These are phyloP conservation scores for Saitozyma podzolica DNA, from an alignment of 768 basidiomycete genomes.

Conservation along the genomic window DNA sequence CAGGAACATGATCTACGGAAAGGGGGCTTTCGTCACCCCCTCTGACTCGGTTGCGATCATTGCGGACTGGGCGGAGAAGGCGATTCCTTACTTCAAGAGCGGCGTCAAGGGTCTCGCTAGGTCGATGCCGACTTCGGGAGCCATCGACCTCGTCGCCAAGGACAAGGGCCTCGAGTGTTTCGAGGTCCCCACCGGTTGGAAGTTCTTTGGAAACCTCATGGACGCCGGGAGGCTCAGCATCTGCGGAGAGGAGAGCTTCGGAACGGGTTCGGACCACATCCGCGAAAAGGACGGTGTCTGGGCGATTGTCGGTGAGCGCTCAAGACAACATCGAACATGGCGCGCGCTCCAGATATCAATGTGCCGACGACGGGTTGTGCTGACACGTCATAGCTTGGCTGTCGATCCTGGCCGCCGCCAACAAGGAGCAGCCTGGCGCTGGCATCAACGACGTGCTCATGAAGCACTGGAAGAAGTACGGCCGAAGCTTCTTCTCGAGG, in stretches of 20 bases:
- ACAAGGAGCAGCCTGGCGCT: slow-evolving; percentile 59
- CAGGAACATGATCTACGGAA: slow-evolving; percentile 99
- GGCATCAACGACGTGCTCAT: slow-evolving; percentile 84
- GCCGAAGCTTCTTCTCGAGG: slow-evolving; percentile 94
- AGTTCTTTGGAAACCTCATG: slow-evolving; percentile 99
- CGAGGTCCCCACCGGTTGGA: slow-evolving; percentile 93
- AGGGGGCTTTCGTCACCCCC: slow-evolving; percentile 95
- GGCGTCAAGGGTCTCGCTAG: slow-evolving; percentile 95
- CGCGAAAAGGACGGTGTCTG: slow-evolving; percentile 99
- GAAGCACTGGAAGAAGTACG: slow-evolving; percentile 86
- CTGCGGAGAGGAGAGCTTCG: slow-evolving; percentile 98
- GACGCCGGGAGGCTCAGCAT: slow-evolving; percentile 96
- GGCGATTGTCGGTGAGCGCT: slow-evolving; percentile 81
- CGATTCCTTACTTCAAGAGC: slow-evolving; percentile 59
- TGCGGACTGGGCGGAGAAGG: slow-evolving; percentile 76
- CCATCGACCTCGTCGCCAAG: slow-evolving; percentile 93
- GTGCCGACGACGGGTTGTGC: no score
- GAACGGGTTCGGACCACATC: slow-evolving; percentile 99
- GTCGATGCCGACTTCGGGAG: slow-evolving; percentile 96
- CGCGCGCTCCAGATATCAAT: not conserved
- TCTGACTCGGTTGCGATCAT: slow-evolving; percentile 98
- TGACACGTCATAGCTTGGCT: slow-evolving; percentile 72
- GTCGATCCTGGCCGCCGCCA: slow-evolving; percentile 87
- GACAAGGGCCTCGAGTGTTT: slow-evolving; percentile 89
- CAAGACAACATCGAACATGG: not conserved